These are phyloP conservation scores for Cytidiella melzeri DNA, from an alignment of 768 basidiomycete species.

Conservation along the genomic window DNA sequence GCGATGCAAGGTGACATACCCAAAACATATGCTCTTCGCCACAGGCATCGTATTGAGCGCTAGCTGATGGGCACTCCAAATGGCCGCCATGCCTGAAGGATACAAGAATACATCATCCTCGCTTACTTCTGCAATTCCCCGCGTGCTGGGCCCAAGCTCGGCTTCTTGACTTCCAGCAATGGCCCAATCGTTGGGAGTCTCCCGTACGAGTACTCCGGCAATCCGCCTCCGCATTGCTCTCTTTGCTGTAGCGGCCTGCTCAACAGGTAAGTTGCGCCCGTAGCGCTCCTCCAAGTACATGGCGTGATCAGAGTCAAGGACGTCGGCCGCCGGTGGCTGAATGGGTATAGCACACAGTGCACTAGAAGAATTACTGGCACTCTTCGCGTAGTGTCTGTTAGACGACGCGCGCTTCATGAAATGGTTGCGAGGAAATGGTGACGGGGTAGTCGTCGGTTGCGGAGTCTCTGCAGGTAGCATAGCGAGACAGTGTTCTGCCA, in stretches of 20 bases:
- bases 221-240: conserved; percentile 82
- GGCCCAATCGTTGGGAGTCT: conserved; percentile 37
- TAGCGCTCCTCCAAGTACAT: conserved; percentile 92
- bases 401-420: conserved; percentile 19
- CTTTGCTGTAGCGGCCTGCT: conserved; percentile 75
- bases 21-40: conserved; percentile 90
- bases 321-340: conserved; percentile 30
- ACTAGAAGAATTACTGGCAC: conserved; percentile 13
- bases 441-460: conserved; percentile 4
- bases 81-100: conserved; percentile 88
- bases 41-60: conserved; percentile 43
- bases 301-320: conserved; percentile 53
- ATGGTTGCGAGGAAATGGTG: neutral
- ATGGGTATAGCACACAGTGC: conserved; percentile 6
- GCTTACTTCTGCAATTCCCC: conserved; percentile 62
- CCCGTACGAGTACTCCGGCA: conserved; percentile 74
- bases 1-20: conserved; percentile 46
- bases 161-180: conserved; percentile 41
- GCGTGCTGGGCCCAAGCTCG: conserved; percentile 53
- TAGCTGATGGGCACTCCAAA: conserved; percentile 85
- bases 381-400: conserved; percentile 56
- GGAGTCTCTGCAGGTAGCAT: conserved; percentile 43
- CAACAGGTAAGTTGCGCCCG: conserved; percentile 79
- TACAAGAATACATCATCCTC: conserved; percentile 89
- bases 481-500: conserved; percentile 77